A percentile compares a stretch with the other conserved stretches of the same genome.
These are phyloP conservation scores for Cryphonectria naterciae DNA, from an alignment of 2,329 filamentous ascomycete species.

Conservation along the genomic window DNA sequence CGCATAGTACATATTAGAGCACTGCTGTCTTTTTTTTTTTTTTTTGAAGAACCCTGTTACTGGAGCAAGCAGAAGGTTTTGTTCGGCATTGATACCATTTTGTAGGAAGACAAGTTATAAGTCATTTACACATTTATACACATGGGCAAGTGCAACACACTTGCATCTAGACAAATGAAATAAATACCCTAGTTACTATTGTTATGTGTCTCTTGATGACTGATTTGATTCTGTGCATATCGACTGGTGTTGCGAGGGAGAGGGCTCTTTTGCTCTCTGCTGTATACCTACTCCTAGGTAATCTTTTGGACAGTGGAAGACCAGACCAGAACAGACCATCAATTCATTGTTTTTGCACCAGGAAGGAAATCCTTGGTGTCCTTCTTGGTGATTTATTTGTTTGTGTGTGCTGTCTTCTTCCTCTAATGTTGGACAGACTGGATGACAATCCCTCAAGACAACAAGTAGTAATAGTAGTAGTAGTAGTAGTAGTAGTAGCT, in stretches of 20 bases:
- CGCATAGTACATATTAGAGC: background rate
- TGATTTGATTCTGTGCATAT: background rate
- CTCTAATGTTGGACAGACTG: background rate
- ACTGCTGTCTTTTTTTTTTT: background rate
- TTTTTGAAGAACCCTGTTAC: background rate
- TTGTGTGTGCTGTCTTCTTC: background rate
- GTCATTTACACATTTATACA: background rate
- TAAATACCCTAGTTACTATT: background rate
- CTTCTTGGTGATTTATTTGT: background rate
- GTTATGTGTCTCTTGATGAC: background rate
- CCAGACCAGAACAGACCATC: no score
- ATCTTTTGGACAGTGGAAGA: no score
- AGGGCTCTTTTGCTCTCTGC: no score
- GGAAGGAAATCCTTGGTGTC: background rate
- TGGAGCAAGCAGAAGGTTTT: background rate
- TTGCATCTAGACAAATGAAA: background rate
- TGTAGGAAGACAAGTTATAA: background rate
- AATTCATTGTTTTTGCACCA: background rate
- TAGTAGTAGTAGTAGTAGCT: background rate
- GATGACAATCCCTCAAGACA: background rate
- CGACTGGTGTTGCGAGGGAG: background rate
- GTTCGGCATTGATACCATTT: background rate
- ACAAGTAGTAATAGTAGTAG: background rate
- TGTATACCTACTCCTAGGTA: no score
- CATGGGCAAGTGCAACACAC: background rate